Evolutionary conservation across 2,329 filamentous ascomycete genomes (phyloP).

Genomic region (Penicillium decumbens): DNA sequence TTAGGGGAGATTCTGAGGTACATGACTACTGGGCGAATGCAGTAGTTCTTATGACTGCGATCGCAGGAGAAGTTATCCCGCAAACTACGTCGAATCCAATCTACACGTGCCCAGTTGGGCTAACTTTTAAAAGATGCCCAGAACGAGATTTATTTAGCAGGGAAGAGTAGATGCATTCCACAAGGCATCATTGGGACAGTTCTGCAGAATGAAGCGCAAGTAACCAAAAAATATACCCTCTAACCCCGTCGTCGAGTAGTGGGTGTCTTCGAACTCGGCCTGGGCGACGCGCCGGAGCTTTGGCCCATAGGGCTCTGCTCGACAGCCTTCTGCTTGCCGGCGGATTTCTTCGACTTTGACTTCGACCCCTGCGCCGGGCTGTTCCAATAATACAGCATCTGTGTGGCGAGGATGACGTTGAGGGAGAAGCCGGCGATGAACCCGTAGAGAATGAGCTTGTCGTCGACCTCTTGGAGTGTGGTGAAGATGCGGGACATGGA

Average conservation of each 20-base stretch:
- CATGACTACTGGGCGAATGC: conserved; percentile 46
- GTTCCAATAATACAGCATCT: conserved; percentile 99
- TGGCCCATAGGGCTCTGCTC: conserved; percentile 32
- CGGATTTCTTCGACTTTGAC: conserved; percentile 29
- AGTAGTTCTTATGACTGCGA: neutral
- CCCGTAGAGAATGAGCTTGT: conserved; percentile 91
- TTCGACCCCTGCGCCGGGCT: conserved; percentile 34
- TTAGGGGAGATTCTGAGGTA: conserved; percentile 49
- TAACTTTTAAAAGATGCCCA: no score
- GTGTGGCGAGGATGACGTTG: conserved; percentile 77
- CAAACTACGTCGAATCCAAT: neutral
- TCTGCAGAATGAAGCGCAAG: conserved; percentile 8
- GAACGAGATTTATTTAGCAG: no score
- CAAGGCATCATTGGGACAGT: conserved; percentile 15
- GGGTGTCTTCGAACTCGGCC: conserved; percentile 46
- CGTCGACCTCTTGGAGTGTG: conserved; percentile 93
- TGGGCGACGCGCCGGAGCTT: conserved; percentile 42
- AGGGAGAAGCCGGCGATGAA: conserved; percentile 89
- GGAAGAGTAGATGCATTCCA: conserved; percentile 4
- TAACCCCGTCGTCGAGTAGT: conserved; percentile 55
- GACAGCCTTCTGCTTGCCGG: conserved; percentile 19
- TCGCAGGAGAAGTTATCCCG: neutral
- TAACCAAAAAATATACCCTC: conserved; percentile 4
- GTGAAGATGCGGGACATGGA: conserved; percentile 95
- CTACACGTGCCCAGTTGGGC: neutral